A percentile compares a stretch with the other conserved stretches of the same genome.
These are phyloP conservation scores for Aspergillus novofumigatus DNA, from an alignment of 2,329 filamentous ascomycete species.

Conservation along the genomic window DNA sequence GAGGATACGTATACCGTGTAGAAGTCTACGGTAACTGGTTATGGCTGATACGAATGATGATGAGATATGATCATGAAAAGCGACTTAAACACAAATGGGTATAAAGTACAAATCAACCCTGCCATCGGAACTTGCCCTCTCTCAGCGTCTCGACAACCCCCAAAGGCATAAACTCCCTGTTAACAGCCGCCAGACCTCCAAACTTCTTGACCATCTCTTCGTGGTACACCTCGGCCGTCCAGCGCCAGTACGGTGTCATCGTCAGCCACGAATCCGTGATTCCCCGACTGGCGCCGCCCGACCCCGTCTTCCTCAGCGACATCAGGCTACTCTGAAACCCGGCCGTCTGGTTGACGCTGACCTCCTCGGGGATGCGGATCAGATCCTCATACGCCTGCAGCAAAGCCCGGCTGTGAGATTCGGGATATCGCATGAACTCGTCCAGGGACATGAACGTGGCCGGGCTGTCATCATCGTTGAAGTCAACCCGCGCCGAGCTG, in stretches of 20 bases:
- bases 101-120: too few species aligned
- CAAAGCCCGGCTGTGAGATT: conserved; percentile 29
- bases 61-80: conserved; percentile 1
- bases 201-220: conserved; percentile 39
- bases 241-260: conserved; percentile 43
- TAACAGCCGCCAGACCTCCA: conserved; percentile 38
- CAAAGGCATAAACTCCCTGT: conserved; percentile 38
- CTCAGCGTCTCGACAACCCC: conserved; percentile 42
- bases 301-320: conserved; percentile 8
- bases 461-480: conserved; percentile 4
- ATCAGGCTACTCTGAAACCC: conserved; percentile 24
- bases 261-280: conserved; percentile 21
- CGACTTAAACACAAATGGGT: too few species aligned
- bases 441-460: conserved; percentile 36
- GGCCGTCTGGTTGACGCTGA: conserved; percentile 24
- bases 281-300: conserved; percentile 4
- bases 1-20: conserved; percentile 9
- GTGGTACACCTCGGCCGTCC: conserved; percentile 40
- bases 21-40: too few species aligned
- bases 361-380: conserved; percentile 29
- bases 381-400: conserved; percentile 30
- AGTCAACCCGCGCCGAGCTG: not conserved
- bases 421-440: conserved; percentile 36
- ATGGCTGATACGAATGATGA: not conserved
- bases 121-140: conserved; percentile 40